Evolutionary conservation across 495 filamentous ascomycete genomes (phyloP), one percentile per base, ranked within the genome.

Genomic region (Cryomyces minteri): DNA sequence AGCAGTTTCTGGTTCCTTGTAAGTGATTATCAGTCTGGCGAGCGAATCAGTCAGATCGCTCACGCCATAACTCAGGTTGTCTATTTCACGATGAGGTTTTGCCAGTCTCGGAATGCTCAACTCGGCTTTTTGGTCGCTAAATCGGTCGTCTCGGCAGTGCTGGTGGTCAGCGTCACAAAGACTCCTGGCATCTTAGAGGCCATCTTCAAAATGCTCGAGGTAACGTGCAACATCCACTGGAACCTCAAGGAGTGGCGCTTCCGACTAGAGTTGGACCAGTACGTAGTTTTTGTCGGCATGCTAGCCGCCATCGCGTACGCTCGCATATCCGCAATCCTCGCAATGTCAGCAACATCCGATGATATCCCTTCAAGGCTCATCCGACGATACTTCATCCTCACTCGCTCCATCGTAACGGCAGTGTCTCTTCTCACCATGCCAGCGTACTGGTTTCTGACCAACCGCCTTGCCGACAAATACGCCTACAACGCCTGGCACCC

Each of bases 1-100:
- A 59, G 67, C 32, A 70, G 65, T 49, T 78, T 76, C 55, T 80
- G 73, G 71, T 79, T 71, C 55, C 49, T 76, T 12, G 18, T 25
- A 25, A 25, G 18, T 25, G 18, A 25, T 25, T 25, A 2, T 25
- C 18, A 25, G 18, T 25, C 18, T 25, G 18, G 18, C 18, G 18
- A 25, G 18, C 2, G 18, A 25, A 25, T 25, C 18, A 1, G 18
- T 25, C 18, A 25, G 18, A 25, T 25, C 18, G 18, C 18, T 25
- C 18, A 25, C 18, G 18, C 1, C 18, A 25, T 25, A 25, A 25
- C 18, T 25, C 18, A 25, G 18, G 61, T 77, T 12, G 54, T 73
- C 31, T 77, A 68, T 50, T 31, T 56, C 30, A 75, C 69, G 12
- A 59, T 80, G 47, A 51, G 55, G 28, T 44, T 62, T 43, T 53